Evolutionary conservation across 495 filamentous ascomycete species (phyloP).

Genomic region (Talaromyces trachyspermus): DNA sequence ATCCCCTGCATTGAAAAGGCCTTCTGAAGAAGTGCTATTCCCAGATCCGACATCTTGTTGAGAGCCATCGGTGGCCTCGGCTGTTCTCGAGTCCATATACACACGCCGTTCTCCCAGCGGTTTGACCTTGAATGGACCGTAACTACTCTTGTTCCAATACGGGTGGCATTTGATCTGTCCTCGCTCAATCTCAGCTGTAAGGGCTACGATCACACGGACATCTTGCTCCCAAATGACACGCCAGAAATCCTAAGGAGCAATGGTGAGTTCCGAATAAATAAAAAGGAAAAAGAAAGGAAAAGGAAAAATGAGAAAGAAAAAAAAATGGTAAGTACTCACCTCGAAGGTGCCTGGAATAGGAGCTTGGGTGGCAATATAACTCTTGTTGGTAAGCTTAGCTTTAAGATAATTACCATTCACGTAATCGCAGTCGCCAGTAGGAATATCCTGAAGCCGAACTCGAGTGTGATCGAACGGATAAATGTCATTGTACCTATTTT

Average conservation of each 20-base stretch:
- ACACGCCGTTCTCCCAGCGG: slow-evolving; percentile 72
- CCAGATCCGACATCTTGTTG: slow-evolving; percentile 7
- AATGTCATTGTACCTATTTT: slow-evolving; percentile 97
- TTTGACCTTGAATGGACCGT: slow-evolving; percentile 72
- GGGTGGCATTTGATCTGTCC: slow-evolving; percentile 92
- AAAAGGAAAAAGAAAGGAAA: not conserved
- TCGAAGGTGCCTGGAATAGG: slow-evolving; percentile 88
- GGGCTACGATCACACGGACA: slow-evolving; percentile 85
- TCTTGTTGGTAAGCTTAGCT: slow-evolving; percentile 68
- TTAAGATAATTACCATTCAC: slow-evolving; percentile 89
- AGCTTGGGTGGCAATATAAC: slow-evolving; percentile 93
- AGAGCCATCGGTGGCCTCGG: slow-evolving; percentile 2
- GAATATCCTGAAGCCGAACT: slow-evolving; percentile 66
- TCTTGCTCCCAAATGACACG: slow-evolving; percentile 96
- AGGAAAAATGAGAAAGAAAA: slow-evolving; percentile 1
- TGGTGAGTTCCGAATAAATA: slow-evolving; percentile 28
- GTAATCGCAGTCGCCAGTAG: slow-evolving; percentile 79
- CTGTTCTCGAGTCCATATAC: slow-evolving; percentile 49
- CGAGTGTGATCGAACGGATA: slow-evolving; percentile 93
- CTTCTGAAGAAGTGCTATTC: slow-evolving; percentile 10
- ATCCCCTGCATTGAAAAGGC: slow-evolving; percentile 18
- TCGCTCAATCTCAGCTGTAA: slow-evolving; percentile 92
- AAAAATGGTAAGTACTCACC: slow-evolving; percentile 44
- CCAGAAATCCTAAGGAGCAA: slow-evolving; percentile 84
- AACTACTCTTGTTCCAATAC: slow-evolving; percentile 79